phyloP scores from a whole-genome alignment of 495 filamentous ascomycete species.

The Cryomyces minteri region DNA sequence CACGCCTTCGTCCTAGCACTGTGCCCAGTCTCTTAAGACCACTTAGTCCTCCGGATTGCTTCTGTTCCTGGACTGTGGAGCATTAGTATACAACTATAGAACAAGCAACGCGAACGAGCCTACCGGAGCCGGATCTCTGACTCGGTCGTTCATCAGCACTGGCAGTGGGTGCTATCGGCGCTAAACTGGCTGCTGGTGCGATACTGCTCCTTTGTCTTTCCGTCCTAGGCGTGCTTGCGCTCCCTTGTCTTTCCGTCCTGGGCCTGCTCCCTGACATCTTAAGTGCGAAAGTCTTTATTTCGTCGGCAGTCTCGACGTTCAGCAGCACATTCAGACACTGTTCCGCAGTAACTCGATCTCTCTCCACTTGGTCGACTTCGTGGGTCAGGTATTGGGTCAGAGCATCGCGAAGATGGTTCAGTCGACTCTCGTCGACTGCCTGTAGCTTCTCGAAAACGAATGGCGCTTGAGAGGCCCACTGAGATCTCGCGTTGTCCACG shows the following conservation, averaged over 20 bases:
- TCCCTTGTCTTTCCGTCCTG: constrained; percentile 22
- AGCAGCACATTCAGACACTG: constrained; percentile 68
- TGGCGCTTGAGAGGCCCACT: constrained; percentile 93
- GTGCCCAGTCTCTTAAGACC: constrained; percentile 23
- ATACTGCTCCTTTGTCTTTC: background rate
- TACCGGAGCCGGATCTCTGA: constrained; percentile 18
- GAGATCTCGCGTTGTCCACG: constrained; percentile 55
- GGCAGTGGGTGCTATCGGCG: constrained; percentile 1
- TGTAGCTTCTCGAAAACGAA: constrained; percentile 93
- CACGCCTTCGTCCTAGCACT: constrained; percentile 15
- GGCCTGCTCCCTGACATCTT: constrained; percentile 21
- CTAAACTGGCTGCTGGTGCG: constrained; percentile 5
- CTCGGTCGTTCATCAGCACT: constrained; percentile 13
- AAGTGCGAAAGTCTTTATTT: constrained; percentile 72
- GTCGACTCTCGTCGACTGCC: constrained; percentile 68
- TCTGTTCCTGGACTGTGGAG: constrained; percentile 13
- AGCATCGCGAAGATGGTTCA: constrained; percentile 83
- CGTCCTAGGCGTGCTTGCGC: constrained; percentile 3
- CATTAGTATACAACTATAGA: constrained; percentile 4
- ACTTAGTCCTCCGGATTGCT: constrained; percentile 12
- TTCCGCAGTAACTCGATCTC: constrained; percentile 57
- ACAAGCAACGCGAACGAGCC: background rate
- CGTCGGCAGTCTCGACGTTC: constrained; percentile 71
- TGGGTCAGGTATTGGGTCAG: constrained; percentile 88
- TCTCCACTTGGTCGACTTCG: constrained; percentile 75